Conservation (phyloP, 2,329 filamentous ascomycete genomes). For the Alternaria burnsii region DNA sequence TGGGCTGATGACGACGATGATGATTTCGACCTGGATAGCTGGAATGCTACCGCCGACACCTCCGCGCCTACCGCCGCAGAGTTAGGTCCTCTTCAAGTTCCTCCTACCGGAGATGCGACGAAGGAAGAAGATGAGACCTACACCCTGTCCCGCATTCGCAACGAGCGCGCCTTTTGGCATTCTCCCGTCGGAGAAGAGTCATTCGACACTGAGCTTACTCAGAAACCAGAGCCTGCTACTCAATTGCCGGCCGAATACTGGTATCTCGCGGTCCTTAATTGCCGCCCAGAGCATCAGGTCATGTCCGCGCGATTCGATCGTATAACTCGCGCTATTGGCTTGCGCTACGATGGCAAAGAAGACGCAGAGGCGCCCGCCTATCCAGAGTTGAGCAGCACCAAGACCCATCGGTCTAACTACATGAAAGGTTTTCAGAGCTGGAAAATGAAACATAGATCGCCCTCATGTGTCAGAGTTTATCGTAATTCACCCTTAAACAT, state of each 20-base stretch:
- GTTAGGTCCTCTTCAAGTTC: conserved; percentile 17
- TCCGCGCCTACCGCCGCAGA: conserved; percentile 16
- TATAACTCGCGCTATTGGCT: not conserved
- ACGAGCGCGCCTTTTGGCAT: not conserved
- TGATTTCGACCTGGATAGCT: conserved; percentile 25
- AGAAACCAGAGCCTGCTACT: not conserved
- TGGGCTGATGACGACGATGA: conserved; percentile 40
- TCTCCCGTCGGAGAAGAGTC: not conserved
- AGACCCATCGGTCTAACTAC: conserved; percentile 10
- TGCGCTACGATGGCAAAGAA: conserved; percentile 11
- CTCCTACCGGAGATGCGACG: not conserved
- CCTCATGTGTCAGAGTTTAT: not conserved
- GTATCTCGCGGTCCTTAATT: not conserved
- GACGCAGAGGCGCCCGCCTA: conserved; percentile 20
- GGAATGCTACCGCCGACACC: conserved; percentile 24
- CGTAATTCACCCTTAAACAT: conserved; percentile 2
- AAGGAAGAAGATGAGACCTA: not conserved
- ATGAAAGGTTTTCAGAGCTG: conserved; percentile 3
- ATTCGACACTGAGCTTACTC: not conserved
- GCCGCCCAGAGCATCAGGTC: not conserved
- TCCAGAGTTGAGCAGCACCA: conserved; percentile 14
- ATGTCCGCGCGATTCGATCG: conserved; percentile 2
- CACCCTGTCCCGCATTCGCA: not conserved
- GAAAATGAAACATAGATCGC: not conserved
- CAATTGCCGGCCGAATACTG: conserved; percentile 1